These are phyloP conservation scores for Boletus eberwhitei DNA, from an alignment of 768 basidiomycete genomes.

Conservation along the genomic window DNA sequence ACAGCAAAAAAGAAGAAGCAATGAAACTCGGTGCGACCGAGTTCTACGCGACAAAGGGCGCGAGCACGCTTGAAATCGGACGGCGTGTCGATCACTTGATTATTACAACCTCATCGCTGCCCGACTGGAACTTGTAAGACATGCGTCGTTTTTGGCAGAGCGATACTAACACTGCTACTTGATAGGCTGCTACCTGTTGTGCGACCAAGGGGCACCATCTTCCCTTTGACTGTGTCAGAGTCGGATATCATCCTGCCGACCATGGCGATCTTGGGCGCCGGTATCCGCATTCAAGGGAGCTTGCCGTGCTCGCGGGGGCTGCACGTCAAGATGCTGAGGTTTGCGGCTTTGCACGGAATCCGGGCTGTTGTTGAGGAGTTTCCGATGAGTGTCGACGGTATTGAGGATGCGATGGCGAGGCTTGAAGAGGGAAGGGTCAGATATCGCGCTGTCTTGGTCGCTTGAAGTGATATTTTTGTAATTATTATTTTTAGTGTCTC, in stretches of 20 bases:
- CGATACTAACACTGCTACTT: background rate
- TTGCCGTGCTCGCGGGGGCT: conserved; percentile 25
- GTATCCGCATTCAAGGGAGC: conserved; percentile 26
- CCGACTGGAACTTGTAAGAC: conserved; percentile 33
- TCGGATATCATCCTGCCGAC: conserved; percentile 23
- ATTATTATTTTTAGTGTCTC: background rate
- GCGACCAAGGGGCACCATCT: conserved; percentile 21
- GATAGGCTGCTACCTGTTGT: conserved; percentile 27
- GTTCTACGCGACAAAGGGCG: conserved; percentile 32
- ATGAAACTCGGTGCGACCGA: conserved; percentile 33
- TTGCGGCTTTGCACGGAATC: conserved; percentile 31
- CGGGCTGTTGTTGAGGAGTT: conserved; percentile 32
- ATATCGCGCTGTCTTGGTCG: conserved; percentile 32
- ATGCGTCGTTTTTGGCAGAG: background rate
- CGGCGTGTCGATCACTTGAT: conserved; percentile 30
- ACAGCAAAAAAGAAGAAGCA: conserved; percentile 34
- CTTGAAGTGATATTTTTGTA: background rate
- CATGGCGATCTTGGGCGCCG: conserved; percentile 9
- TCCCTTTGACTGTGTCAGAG: conserved; percentile 26
- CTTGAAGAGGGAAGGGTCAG: conserved; percentile 27
- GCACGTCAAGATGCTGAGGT: conserved; percentile 33
- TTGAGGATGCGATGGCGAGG: conserved; percentile 27
- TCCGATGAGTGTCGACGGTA: conserved; percentile 29
- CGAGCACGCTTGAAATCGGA: conserved; percentile 23
- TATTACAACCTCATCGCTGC: conserved; percentile 28